Percentiles rank a stretch among this genome's conserved stretches.
Conservation (phyloP, 768 basidiomycete genomes). For the Collybiopsis luxurians region DNA sequence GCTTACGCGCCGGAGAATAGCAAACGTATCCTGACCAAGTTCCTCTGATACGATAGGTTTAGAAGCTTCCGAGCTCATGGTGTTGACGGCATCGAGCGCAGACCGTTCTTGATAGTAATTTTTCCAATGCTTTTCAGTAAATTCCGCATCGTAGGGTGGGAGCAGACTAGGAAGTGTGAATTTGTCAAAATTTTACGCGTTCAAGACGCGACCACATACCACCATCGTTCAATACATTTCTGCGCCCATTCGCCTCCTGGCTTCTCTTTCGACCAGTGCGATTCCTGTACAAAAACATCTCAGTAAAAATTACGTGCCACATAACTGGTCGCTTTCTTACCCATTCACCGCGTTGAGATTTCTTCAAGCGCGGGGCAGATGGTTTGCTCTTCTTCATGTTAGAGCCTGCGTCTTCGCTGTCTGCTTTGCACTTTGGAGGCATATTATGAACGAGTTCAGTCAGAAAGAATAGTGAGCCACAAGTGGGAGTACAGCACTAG, state of each 20-base stretch:
- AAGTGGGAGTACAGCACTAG: too few species aligned
- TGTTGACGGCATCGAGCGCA: conserved; percentile 14
- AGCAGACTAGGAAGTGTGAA: conserved; percentile 6
- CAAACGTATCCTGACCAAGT: conserved; percentile 13
- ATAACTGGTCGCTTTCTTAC: too few species aligned
- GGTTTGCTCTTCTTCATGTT: background rate
- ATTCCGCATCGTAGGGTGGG: conserved; percentile 10
- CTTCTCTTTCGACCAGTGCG: conserved; percentile 7
- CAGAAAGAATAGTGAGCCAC: background rate
- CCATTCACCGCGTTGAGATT: conserved; percentile 1
- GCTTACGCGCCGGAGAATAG: conserved; percentile 9
- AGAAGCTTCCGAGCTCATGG: conserved; percentile 8
- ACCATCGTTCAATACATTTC: conserved; percentile 14
- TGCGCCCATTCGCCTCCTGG: conserved; percentile 12
- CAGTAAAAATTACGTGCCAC: background rate
- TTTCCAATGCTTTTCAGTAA: conserved; percentile 11
- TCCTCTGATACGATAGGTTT: conserved; percentile 14
- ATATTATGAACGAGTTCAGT: background rate
- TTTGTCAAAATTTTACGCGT: background rate
- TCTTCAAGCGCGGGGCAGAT: conserved; percentile 1
- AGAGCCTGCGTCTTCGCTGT: background rate
- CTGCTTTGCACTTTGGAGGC: conserved; percentile 4
- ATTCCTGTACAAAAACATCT: background rate
- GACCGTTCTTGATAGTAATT: conserved; percentile 12
- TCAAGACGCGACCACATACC: conserved; percentile 3